These are phyloP conservation scores for Colletotrichum eleusines DNA, from an alignment of 2,329 filamentous ascomycete genomes.

Conservation along the genomic window DNA sequence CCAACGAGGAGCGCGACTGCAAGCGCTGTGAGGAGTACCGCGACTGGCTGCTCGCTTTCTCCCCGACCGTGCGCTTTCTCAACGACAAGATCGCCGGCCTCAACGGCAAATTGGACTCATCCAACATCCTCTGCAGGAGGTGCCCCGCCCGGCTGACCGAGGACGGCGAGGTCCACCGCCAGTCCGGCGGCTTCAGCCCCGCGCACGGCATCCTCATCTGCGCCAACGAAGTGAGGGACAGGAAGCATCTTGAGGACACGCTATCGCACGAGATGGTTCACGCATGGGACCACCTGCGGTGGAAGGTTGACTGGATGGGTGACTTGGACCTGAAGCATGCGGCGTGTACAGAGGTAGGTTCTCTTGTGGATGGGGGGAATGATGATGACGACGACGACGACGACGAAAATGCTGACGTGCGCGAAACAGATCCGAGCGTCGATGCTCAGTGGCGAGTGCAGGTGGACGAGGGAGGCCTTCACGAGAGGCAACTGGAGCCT, in stretches of 20 bases:
- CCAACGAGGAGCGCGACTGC: conserved; percentile 84
- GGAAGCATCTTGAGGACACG: conserved; percentile 90
- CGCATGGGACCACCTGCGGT: conserved; percentile 92
- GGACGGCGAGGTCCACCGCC: conserved; percentile 71
- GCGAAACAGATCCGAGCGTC: conserved; percentile 83
- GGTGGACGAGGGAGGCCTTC: conserved; percentile 89
- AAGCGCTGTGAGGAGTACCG: conserved; percentile 83
- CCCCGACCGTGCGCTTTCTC: conserved; percentile 89
- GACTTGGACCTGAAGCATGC: conserved; percentile 84
- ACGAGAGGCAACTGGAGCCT: conserved; percentile 87
- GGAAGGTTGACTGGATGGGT: conserved; percentile 85
- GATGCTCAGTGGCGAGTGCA: conserved; percentile 92
- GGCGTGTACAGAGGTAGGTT: conserved; percentile 87
- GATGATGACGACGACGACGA: too few species aligned
- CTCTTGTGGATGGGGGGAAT: too few species aligned
- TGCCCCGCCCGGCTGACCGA: conserved; percentile 73
- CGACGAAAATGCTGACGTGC: conserved; percentile 33
- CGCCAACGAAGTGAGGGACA: conserved; percentile 87
- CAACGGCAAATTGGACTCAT: conserved; percentile 78
- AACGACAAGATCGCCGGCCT: conserved; percentile 83
- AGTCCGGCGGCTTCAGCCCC: conserved; percentile 86
- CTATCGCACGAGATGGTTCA: conserved; percentile 98
- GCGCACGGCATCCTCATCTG: conserved; percentile 91
- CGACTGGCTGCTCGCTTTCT: conserved; percentile 87
- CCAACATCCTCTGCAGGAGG: conserved; percentile 85